These are phyloP conservation scores for Marvania coccoides DNA, from an alignment of 139 green algal species.

Conservation along the genomic window DNA sequence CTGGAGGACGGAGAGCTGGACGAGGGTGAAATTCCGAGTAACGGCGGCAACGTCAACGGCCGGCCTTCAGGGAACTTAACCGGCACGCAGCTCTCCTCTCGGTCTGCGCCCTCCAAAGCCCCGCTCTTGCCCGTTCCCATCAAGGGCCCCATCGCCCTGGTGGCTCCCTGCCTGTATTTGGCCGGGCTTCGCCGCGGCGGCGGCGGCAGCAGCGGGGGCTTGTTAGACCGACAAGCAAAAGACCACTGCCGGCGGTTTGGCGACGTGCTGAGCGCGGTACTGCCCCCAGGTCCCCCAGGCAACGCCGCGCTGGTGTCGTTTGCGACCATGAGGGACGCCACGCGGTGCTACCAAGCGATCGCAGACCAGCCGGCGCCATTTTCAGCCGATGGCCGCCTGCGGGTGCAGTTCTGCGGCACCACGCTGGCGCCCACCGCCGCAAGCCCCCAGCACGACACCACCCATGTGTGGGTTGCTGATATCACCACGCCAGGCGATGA, in stretches of 20 bases:
- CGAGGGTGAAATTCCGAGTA: not conserved
- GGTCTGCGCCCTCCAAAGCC: too few species aligned
- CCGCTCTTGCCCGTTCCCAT: too few species aligned
- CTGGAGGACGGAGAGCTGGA: not conserved
- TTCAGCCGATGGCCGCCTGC: conserved; percentile 7
- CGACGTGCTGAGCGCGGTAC: conserved; percentile 5
- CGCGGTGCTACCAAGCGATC: conserved; percentile 9
- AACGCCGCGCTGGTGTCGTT: not conserved
- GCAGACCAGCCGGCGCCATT: conserved; percentile 17
- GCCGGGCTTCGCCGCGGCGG: conserved; percentile 11
- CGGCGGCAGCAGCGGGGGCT: too few species aligned
- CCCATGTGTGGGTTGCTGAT: conserved; percentile 11
- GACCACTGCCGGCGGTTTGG: conserved; percentile 3
- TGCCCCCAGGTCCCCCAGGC: not conserved
- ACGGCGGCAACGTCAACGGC: not conserved
- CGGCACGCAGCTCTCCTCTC: too few species aligned
- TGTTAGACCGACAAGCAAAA: conserved; percentile 15
- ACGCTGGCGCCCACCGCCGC: not conserved
- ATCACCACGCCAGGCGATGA: conserved; percentile 1
- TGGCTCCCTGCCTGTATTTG: conserved; percentile 28
- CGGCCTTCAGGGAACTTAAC: too few species aligned
- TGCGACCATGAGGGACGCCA: not conserved
- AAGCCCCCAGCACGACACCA: not conserved
- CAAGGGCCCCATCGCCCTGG: too few species aligned
- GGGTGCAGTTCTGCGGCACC: conserved; percentile 12